Evolutionary conservation across 176 grass and related monocot genomes (phyloP).

Genomic region (Paspalum notatum): DNA sequence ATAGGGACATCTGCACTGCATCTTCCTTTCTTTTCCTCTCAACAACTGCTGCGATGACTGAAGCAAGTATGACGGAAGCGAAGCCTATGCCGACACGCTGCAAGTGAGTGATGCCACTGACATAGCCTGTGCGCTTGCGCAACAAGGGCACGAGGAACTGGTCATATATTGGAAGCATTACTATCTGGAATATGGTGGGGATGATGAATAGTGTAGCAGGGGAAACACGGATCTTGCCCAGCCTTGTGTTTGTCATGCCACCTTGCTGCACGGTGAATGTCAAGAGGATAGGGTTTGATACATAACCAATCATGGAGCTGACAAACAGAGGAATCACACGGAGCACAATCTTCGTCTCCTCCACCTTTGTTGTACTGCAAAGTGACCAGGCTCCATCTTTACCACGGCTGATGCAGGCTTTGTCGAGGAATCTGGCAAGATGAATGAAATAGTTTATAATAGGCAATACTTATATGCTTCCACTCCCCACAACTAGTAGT

Average conservation of each 20-base stretch:
- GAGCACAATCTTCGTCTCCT: constrained; percentile 67
- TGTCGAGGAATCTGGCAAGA: constrained; percentile 59
- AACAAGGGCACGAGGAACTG: constrained; percentile 41
- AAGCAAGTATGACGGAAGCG: constrained; percentile 20
- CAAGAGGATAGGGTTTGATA: constrained; percentile 44
- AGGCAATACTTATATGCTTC: neutral
- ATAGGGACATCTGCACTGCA: constrained; percentile 54
- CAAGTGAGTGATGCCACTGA: constrained; percentile 47
- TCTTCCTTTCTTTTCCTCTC: constrained; percentile 46
- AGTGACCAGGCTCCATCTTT: constrained; percentile 49
- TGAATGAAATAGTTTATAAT: neutral
- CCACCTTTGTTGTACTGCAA: constrained; percentile 51
- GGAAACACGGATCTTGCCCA: constrained; percentile 54
- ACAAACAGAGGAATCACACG: constrained; percentile 54
- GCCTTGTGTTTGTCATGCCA: constrained; percentile 57
- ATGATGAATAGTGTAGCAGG: constrained; percentile 58
- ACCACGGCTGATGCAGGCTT: constrained; percentile 53
- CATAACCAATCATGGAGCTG: constrained; percentile 48
- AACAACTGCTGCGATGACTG: constrained; percentile 36
- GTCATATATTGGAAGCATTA: constrained; percentile 62
- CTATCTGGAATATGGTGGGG: constrained; percentile 54
- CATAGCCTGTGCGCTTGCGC: constrained; percentile 47
- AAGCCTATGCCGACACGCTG: constrained; percentile 50
- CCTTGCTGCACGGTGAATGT: constrained; percentile 67
- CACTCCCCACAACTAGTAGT: neutral